Evolutionary conservation across 805 yeast genomes (phyloP), one percentile per base, ranked within the genome.

Genomic region (Pichia scutulata): DNA sequence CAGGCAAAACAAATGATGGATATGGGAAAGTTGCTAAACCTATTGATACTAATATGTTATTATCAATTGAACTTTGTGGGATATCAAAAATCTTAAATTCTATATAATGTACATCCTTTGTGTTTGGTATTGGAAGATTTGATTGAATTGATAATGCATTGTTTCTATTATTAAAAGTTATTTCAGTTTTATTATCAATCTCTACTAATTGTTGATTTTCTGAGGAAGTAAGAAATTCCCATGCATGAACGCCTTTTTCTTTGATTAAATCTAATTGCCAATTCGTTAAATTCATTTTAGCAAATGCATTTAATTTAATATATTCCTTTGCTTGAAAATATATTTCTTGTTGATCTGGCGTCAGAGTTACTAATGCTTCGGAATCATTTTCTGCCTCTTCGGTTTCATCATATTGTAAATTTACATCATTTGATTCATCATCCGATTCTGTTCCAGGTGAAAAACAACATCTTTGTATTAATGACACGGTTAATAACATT

Each of bases 1-100:
- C 99, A 0, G 99, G 98, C 39, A 93, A 71, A 57, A 97, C 74
- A 68, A 93, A 93, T 67, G 84, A 81, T 2, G 99, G 99, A 61
- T 93, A 93, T 7, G 99, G 99, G 55, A 81, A 79, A 0, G 95
- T 80, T 0, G 90, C 76, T 3, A 93, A 61, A 0, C 99, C 99
- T 19, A 93, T 72, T 0, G 96, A 80, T 1, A 92, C 70, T 0
- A 69, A 50, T 12, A 84, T 78, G 14, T 69, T 69, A 3, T 72
- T 46, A 7, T 39, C 41, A 13, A 33, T 39, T 1, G 37, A 33
- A n/a, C 85, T 81, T 48, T 78, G 72, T 9, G 82, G 81, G 23
- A 82, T 60, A 39, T 84, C 89, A 66, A 81, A 89, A 1, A 93
- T 76, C 61, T 93, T 93, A 40, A 84, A 78, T 63, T 90, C 98